Evolutionary conservation across 2,329 filamentous ascomycete genomes (phyloP).

Genomic region (Phialophora expanda): DNA sequence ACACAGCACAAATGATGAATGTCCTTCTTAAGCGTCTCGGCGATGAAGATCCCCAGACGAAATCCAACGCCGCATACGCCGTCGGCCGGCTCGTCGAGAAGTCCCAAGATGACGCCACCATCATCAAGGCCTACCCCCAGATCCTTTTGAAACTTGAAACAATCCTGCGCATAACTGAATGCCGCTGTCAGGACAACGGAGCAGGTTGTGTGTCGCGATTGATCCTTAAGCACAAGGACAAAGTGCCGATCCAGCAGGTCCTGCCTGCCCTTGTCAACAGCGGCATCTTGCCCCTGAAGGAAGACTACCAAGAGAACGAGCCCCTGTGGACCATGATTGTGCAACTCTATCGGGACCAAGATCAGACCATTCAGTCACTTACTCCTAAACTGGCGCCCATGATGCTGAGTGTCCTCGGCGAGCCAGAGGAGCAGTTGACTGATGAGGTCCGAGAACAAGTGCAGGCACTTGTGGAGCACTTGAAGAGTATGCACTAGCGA

Average conservation of each 20-base stretch:
- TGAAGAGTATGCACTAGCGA: slow-evolving; percentile 44
- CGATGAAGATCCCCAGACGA: slow-evolving; percentile 88
- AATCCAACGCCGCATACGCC: slow-evolving; percentile 94
- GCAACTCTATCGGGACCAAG: slow-evolving; percentile 68
- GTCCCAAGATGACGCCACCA: slow-evolving; percentile 74
- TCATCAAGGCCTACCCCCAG: slow-evolving; percentile 74
- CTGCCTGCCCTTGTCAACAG: slow-evolving; percentile 74
- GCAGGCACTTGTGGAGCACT: slow-evolving; percentile 55
- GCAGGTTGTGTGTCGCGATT: slow-evolving; percentile 89
- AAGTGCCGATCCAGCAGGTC: slow-evolving; percentile 78
- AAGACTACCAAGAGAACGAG: slow-evolving; percentile 96
- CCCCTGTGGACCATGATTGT: slow-evolving; percentile 90
- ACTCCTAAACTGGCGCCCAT: slow-evolving; percentile 55
- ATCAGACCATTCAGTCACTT: slow-evolving; percentile 52
- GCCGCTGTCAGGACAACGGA: slow-evolving; percentile 88
- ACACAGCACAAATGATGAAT: slow-evolving; percentile 76
- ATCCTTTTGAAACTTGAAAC: slow-evolving; percentile 88
- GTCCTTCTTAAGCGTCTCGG: slow-evolving; percentile 82
- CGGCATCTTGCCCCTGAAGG: slow-evolving; percentile 77
- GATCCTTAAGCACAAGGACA: slow-evolving; percentile 86
- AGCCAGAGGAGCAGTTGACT: slow-evolving; percentile 54
- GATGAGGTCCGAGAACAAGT: slow-evolving; percentile 55
- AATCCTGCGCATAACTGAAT: slow-evolving; percentile 75
- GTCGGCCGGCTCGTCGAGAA: slow-evolving; percentile 82
- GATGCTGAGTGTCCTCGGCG: slow-evolving; percentile 54